Conservation (phyloP, 2,329 filamentous ascomycete genomes). For the Aspergillus hortae region DNA sequence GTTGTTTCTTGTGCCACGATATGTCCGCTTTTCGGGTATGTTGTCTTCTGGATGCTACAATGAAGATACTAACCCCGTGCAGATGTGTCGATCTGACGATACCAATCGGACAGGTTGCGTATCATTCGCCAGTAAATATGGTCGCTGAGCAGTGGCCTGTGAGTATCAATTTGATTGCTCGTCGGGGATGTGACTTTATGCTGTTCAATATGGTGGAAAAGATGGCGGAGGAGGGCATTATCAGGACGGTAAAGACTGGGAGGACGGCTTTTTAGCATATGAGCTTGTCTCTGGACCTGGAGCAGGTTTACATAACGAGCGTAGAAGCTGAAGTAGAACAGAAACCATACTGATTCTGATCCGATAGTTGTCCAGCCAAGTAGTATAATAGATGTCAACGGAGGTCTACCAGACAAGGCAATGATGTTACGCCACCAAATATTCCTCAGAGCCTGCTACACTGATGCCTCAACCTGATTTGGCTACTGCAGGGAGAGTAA, state of each 20-base stretch:
- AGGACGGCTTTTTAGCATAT: not conserved
- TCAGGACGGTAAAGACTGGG: constrained; percentile 10
- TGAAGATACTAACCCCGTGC: not conserved
- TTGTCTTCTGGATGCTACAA: not conserved
- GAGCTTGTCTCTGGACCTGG: too few relatives aligned
- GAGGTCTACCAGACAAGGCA: not conserved
- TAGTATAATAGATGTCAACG: too few relatives aligned
- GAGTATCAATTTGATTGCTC: constrained; percentile 7
- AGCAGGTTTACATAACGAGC: too few relatives aligned
- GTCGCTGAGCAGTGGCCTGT: constrained; percentile 9
- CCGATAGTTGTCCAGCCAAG: too few relatives aligned
- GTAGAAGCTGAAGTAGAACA: too few relatives aligned
- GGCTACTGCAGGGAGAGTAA: not conserved
- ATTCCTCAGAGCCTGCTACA: not conserved
- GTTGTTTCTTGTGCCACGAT: constrained; percentile 3
- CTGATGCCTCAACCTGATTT: not conserved
- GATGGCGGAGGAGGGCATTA: constrained; percentile 6
- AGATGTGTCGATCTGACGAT: constrained; percentile 11
- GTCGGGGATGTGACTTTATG: constrained; percentile 15
- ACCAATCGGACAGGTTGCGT: constrained; percentile 9
- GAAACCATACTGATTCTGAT: too few relatives aligned
- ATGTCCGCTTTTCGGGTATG: constrained; percentile 14
- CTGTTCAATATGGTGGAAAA: constrained; percentile 11
- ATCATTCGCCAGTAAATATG: constrained; percentile 4
- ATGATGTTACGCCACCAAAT: not conserved